Percentiles rank a stretch among this genome's conserved stretches.
Conservation (phyloP, 257 asterid genomes). For the Perilla frutescens region DNA sequence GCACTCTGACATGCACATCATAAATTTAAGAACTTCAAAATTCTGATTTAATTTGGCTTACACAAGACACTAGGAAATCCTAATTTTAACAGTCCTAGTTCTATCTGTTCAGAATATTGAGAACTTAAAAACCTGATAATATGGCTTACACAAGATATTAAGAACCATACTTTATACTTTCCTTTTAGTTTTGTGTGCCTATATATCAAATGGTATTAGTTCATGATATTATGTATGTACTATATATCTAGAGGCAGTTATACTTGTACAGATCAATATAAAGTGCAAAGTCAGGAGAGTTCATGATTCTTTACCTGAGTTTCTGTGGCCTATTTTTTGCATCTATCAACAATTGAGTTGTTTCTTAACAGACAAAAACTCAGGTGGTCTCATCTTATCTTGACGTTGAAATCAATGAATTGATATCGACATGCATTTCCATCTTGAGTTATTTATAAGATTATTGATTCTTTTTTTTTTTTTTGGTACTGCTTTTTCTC, state of each 20-base stretch:
- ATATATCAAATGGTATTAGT: not conserved
- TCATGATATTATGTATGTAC: not conserved
- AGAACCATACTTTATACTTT: not conserved
- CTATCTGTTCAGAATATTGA: not conserved
- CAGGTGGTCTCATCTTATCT: not conserved
- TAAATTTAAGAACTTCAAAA: slow-evolving; percentile 10
- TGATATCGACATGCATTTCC: not conserved
- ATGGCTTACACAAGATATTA: not conserved
- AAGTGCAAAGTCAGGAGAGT: not conserved
- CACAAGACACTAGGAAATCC: slow-evolving; percentile 1
- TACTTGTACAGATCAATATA: not conserved
- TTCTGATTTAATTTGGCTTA: slow-evolving; percentile 17
- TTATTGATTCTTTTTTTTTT: slow-evolving; percentile 13
- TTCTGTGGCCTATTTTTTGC: not conserved
- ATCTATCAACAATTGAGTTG: not conserved
- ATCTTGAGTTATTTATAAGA: not conserved
- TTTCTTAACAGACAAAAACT: not conserved
- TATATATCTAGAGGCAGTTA: not conserved
- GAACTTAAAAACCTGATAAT: not conserved
- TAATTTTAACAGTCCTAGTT: not conserved
- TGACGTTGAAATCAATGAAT: not conserved
- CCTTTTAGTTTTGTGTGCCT: not conserved
- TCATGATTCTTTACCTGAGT: not conserved
- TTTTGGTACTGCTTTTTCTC: slow-evolving; percentile 31
- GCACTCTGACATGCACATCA: not conserved